Conservation (phyloP, 495 filamentous ascomycete genomes). For the Apodospora peruviana region DNA sequence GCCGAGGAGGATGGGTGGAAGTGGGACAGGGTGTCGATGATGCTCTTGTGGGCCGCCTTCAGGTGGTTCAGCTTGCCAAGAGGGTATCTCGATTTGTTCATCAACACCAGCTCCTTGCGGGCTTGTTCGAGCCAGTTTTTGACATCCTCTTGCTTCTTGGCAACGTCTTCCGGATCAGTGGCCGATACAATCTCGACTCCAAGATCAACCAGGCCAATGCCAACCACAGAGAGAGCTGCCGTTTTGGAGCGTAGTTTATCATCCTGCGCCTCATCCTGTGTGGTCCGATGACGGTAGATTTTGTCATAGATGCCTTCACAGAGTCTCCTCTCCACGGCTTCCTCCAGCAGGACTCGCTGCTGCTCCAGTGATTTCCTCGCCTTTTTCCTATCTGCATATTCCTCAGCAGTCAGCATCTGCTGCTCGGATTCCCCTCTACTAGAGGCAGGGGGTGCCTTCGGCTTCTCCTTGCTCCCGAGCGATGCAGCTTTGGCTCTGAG, state of each 20-base stretch:
- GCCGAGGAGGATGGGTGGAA: conserved; percentile 88
- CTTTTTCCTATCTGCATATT: conserved; percentile 72
- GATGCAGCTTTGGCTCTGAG: conserved; percentile 47
- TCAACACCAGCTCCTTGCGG: conserved; percentile 66
- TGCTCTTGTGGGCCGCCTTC: conserved; percentile 83
- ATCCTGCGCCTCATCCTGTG: conserved; percentile 91
- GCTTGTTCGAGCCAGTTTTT: conserved; percentile 65
- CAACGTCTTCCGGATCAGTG: conserved; percentile 42
- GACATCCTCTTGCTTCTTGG: conserved; percentile 66
- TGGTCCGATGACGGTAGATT: conserved; percentile 86
- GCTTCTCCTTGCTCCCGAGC: conserved; percentile 44
- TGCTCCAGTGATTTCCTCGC: conserved; percentile 71
- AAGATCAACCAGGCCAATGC: conserved; percentile 81
- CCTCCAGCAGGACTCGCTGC: conserved; percentile 73
- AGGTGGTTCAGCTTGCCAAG: conserved; percentile 88
- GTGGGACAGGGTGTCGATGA: conserved; percentile 77
- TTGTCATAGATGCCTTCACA: conserved; percentile 83
- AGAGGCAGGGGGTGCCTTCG: conserved; percentile 27
- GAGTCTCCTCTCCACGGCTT: conserved; percentile 83
- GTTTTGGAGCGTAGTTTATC: conserved; percentile 93
- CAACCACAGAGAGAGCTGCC: conserved; percentile 82
- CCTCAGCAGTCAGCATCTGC: conserved; percentile 88
- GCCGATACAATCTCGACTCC: conserved; percentile 65
- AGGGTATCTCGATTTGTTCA: conserved; percentile 83
- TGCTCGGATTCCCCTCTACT: conserved; percentile 53